These are phyloP conservation scores for Pistacia integerrima DNA, from an alignment of 345 rosid genomes.

Conservation along the genomic window DNA sequence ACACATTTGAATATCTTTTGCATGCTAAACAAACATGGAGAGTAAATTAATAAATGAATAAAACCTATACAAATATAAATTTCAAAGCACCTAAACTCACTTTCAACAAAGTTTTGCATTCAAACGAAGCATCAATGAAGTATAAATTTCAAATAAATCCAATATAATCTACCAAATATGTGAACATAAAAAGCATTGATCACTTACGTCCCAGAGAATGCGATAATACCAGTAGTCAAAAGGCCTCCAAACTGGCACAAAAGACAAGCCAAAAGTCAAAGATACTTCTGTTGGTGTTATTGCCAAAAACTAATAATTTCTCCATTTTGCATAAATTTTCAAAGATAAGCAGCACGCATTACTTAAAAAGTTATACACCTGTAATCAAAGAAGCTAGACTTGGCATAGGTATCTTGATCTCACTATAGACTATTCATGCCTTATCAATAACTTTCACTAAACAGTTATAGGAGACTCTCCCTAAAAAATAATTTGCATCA, in stretches of 20 bases:
- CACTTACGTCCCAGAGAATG: slow-evolving; percentile 92
- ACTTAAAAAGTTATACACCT: too few relatives aligned
- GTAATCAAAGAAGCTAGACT: background rate
- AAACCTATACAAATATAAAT: background rate
- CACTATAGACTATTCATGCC: background rate
- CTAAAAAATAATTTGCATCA: background rate
- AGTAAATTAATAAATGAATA: background rate
- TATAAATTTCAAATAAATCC: background rate
- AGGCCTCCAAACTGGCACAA: slow-evolving; percentile 85
- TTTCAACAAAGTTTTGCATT: background rate
- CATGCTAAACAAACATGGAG: background rate
- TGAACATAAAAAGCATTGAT: slow-evolving; percentile 9
- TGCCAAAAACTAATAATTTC: background rate
- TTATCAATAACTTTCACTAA: background rate
- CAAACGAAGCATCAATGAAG: slow-evolving; percentile 10
- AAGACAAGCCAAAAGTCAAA: slow-evolving; percentile 8
- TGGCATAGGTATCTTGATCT: background rate
- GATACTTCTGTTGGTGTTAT: background rate
- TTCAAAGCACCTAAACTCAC: background rate
- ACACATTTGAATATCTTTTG: background rate
- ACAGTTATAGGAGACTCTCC: background rate
- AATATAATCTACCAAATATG: background rate
- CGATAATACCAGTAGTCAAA: slow-evolving; percentile 77
- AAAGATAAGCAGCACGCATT: background rate
- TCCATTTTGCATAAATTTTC: background rate